Base-by-base conservation (phyloP, 495 filamentous ascomycete species). In the Xylaria nigripes region DNA sequence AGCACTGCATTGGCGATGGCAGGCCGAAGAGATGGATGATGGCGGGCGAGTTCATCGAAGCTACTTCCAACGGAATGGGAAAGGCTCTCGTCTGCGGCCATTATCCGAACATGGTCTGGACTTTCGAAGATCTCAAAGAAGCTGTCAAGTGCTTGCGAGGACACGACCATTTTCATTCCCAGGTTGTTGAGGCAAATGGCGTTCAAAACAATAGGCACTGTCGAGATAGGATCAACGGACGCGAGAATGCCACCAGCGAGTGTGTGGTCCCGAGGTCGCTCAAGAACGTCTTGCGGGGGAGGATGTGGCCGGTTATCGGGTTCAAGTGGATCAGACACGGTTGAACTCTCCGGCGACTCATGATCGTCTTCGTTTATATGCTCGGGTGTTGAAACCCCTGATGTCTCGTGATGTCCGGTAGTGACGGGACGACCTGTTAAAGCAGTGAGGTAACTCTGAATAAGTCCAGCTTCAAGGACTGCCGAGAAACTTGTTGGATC, bases 401-500 rank as follows among this genome's bases (percentile, higher is more conserved):
- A 61, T 38, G 69, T 68, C 34, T 66, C 50, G 9, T 72, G 56
- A 45, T 73, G 63, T 13, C 68, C 69, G 4, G 74, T 59, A 16
- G 66, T 58, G 10, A 83, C 72, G 2, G 72, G 62, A 51, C 71
- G 72, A 3, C 83, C 75, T n/a, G 87, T 90, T 25, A 96, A 78
- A 15, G 89, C 79, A 61, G 89, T 81, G 21, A 99, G 77, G 42
- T 96, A 82, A 50, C 81, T 87, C 64, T 85, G 84, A 55, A 90
- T 89, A 48, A 97, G 75, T 25, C 93, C 93, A 44, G 94, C 90
- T 72, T 99, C 94, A 16, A 86, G 87, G 59, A 99, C 90, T 16
- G 95, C 89, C 24, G 87, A 83, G 64, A 96, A 97, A 63, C 94
- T 99, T 4, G 94, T 97, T 2, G 94, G 94, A 61, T 99, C 94